Evolutionary conservation across 176 grass and related monocot genomes (phyloP).

Genomic region (Tillandsia leiboldiana): DNA sequence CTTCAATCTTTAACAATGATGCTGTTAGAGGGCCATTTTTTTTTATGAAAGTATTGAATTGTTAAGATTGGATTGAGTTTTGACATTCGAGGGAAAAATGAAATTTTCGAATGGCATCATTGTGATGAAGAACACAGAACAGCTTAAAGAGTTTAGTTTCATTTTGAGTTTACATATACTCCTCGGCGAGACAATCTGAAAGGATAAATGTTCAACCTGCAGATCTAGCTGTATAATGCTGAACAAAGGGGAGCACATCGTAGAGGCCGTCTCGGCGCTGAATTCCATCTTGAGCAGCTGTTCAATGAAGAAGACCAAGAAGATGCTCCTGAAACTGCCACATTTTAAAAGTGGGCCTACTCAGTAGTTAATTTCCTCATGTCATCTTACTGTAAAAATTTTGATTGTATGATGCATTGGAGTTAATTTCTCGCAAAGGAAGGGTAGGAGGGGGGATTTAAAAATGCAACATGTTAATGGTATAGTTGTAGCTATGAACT

Average conservation of each 20-base stretch:
- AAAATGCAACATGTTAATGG: too few relatives aligned
- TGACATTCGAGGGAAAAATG: neutral
- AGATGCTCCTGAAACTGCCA: neutral
- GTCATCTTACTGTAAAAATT: too few relatives aligned
- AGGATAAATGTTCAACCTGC: neutral
- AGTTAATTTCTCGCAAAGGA: too few relatives aligned
- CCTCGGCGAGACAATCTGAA: neutral
- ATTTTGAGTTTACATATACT: neutral
- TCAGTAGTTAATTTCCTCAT: neutral
- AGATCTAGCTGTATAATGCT: conserved; percentile 6
- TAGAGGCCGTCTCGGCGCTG: neutral
- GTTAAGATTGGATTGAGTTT: too few relatives aligned
- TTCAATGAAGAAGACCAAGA: neutral
- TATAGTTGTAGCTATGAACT: too few relatives aligned
- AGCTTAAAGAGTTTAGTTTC: neutral
- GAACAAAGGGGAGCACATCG: conserved; percentile 12
- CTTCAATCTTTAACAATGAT: too few relatives aligned
- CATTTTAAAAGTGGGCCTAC: neutral
- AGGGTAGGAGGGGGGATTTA: too few relatives aligned
- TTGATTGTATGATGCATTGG: too few relatives aligned
- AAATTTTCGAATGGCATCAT: too few relatives aligned
- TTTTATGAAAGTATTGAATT: too few relatives aligned
- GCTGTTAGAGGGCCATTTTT: too few relatives aligned
- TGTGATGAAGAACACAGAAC: neutral
- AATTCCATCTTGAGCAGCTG: neutral